Conservation (phyloP, 2,329 filamentous ascomycete species). For the Ophiostoma pallidulum region DNA sequence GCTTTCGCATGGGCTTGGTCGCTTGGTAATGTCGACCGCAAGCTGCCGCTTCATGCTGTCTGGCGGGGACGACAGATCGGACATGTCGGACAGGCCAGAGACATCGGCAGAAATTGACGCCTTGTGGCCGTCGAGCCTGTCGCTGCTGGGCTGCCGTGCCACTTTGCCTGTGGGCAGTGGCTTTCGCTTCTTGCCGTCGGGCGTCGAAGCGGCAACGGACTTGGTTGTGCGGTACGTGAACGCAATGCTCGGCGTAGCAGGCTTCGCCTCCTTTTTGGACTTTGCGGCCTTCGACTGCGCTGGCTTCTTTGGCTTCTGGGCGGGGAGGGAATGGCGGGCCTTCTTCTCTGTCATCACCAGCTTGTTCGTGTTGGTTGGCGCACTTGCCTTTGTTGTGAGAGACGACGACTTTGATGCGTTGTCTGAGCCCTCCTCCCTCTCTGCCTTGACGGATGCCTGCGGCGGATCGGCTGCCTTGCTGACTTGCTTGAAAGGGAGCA, state of each 20-base stretch:
- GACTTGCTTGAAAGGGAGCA: slow-evolving; percentile 33
- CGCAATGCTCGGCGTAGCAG: slow-evolving; percentile 21
- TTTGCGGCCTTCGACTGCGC: slow-evolving; percentile 27
- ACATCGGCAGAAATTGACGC: background rate
- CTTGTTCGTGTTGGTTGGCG: slow-evolving; percentile 1
- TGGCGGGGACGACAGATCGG: background rate
- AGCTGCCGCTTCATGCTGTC: background rate
- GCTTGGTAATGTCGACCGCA: background rate
- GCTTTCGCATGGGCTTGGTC: slow-evolving; percentile 8
- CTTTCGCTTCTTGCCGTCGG: slow-evolving; percentile 9
- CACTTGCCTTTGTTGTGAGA: background rate
- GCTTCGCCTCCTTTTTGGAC: slow-evolving; percentile 23
- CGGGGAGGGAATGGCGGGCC: background rate
- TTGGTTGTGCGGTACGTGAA: slow-evolving; percentile 38
- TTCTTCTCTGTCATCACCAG: slow-evolving; percentile 11
- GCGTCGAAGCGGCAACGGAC: slow-evolving; percentile 21
- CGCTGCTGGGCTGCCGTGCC: background rate
- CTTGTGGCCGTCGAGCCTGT: background rate
- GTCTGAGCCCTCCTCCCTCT: background rate
- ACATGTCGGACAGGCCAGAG: background rate
- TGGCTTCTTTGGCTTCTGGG: slow-evolving; percentile 22
- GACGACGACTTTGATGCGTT: background rate
- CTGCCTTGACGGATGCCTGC: background rate
- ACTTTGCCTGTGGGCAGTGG: background rate
- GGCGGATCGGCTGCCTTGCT: background rate